Evolutionary conservation across 1,139 yeast genomes (phyloP), one percentile per base, ranked within the genome.

Genomic region (Candida gigantensis): DNA sequence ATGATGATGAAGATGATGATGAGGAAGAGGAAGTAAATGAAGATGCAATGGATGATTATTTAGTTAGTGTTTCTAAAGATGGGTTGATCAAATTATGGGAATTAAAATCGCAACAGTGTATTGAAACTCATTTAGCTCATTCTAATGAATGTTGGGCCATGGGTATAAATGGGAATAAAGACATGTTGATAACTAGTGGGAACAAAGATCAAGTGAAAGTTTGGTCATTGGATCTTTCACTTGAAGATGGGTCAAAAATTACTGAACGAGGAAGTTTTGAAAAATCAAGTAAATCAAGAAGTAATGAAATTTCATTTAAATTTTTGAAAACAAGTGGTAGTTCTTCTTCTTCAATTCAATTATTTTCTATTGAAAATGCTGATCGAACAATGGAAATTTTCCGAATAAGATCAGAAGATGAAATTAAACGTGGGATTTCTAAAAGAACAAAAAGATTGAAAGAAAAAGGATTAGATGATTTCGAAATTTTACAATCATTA

Each of bases 41-140:
- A 5, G 85, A 80, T 42, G 73, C 72, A 9, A 55, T 76, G 53
- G 89, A 82, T 41, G 84, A 83, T 44, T 86, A 85, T 73, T 64
- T 92, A 21, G 51, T 89, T 27, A 80, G 89, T 48, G 79, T 83
- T 1, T 79, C 95, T 5, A 90, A 89, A 55, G 98, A 92, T 57
- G 97, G 98, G 1, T 68, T 89, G 38, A 72, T 92, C 47, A 92
- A 92, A 57, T 62, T 92, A 29, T 92, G 99, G 99, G 97, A 92
- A 55, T 65, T 92, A 47, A 83, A 81, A 52, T 69, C 94, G 9
- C 90, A 86, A 55, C 96, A 88, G 57, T 88, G 97, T 62, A 70
- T 89, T 11, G 99, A 92, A 58, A 89, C 97, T 0, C 97, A 89
- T 58, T 79, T 90, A 44, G 96, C 97, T 1, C 96, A 89, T 55